Evolutionary conservation across 2,329 filamentous ascomycete species (phyloP).

Genomic region (Fusarium torulosum): DNA sequence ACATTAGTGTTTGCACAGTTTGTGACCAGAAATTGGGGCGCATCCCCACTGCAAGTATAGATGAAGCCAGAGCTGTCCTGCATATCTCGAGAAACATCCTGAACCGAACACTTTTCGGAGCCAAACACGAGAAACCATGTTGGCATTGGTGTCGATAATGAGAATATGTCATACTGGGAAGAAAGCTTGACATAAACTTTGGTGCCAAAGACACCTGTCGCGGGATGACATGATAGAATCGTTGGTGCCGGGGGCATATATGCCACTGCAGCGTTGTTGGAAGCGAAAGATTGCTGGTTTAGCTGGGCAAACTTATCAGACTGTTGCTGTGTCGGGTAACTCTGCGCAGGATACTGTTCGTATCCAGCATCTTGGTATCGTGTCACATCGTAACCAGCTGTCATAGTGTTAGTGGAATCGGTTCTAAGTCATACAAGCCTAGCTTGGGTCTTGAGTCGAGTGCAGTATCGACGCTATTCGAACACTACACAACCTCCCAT

Average conservation of each 20-base stretch:
- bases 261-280: constrained; percentile 72
- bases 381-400: constrained; percentile 69
- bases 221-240: constrained; percentile 78
- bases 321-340: constrained; percentile 62
- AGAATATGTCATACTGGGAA: constrained; percentile 77
- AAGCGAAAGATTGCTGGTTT: constrained; percentile 68
- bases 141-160: constrained; percentile 66
- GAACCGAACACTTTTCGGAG: constrained; percentile 73
- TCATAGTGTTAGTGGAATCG: constrained; percentile 28
- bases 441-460: not conserved
- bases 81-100: constrained; percentile 71
- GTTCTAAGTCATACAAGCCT: not conserved
- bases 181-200: constrained; percentile 80
- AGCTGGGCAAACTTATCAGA: constrained; percentile 65
- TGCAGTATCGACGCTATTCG: not conserved
- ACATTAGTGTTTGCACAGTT: constrained; percentile 63
- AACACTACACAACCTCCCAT: constrained; percentile 24
- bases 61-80: constrained; percentile 72
- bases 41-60: constrained; percentile 79
- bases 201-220: constrained; percentile 75
- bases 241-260: constrained; percentile 73
- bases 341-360: constrained; percentile 64
- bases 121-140: constrained; percentile 81
- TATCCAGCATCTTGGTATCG: constrained; percentile 70
- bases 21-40: constrained; percentile 71